Evolutionary conservation across 768 basidiomycete genomes (phyloP), one percentile per base, ranked within the genome.

Genomic region (Phylloporus arenicola): DNA sequence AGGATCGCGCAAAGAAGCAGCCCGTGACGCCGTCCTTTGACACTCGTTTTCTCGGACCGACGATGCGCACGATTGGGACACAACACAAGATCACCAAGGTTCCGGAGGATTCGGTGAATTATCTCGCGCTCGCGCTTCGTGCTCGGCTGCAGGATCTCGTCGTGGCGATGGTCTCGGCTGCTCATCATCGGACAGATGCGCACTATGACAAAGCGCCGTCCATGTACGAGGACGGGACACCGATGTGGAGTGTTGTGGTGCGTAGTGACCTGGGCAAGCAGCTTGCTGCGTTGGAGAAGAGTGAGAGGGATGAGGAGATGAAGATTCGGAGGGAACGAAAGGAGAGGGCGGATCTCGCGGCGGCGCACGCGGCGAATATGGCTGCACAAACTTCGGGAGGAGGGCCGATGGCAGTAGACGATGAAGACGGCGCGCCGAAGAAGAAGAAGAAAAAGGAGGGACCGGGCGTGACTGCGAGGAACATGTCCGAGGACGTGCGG

Each of bases 401-500:
- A 4, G 55, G 47, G 7, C 55, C 57, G n/a, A 64, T 64, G 62
- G 60, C 58, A 0, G 55, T 67, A 11, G 72, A 73, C 22, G 77
- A 74, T 9, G 81, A 78, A 16, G 80, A 78, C 5, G 76, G 74
- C 31, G 78, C 77, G 44, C 83, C 84, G 70, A 89, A 86, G 72
- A 89, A 88, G 67, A 77, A 77, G 70, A 80, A 86, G 68, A 90
- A 89, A 65, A 84, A 86, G 63, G 88, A 90, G 29, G 86, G 86
- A 0, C 88, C 89, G 0, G 86, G 88, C 11, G 86, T 90, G 11
- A 88, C 87, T 0, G 88, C 90, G 48, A 74, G 86, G 50, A 92
- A 92, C 62, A 90, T 94, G 88, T 86, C 84, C 6, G 92, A 92
- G 67, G 92, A 93, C 58, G 86, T 91, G 59, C 75, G 84, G 57